phyloP scores from a whole-genome alignment of 257 asterid genomes.

The Rauvolfia tetraphylla region DNA sequence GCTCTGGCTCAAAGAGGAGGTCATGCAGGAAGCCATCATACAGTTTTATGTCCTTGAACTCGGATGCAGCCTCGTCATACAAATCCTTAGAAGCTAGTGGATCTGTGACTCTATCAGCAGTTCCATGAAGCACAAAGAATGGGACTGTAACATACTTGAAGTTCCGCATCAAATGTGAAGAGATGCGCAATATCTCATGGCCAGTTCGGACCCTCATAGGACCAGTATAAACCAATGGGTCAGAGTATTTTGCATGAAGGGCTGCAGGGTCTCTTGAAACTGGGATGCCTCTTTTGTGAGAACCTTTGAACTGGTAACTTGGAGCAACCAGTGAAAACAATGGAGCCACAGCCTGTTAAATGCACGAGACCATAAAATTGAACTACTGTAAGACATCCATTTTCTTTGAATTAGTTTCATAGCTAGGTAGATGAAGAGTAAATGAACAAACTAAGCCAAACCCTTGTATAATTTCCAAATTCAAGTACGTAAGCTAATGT shows the following conservation, averaged over 20 bases:
- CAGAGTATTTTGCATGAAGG: constrained; percentile 88
- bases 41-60: constrained; percentile 78
- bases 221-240: constrained; percentile 95
- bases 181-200: constrained; percentile 89
- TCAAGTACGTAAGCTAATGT: too few relatives aligned
- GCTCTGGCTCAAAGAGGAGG: constrained; percentile 95
- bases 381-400: background rate
- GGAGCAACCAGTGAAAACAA: constrained; percentile 88
- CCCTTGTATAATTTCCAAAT: background rate
- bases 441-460: background rate
- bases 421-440: background rate
- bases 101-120: constrained; percentile 94
- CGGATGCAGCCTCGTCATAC: constrained; percentile 82
- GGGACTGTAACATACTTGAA: constrained; percentile 76
- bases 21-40: constrained; percentile 92
- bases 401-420: background rate
- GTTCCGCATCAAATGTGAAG: constrained; percentile 69
- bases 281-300: constrained; percentile 94
- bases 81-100: constrained; percentile 93
- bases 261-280: constrained; percentile 91
- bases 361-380: background rate
- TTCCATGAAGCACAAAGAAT: constrained; percentile 94
- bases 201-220: constrained; percentile 95
- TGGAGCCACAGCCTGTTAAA: constrained; percentile 83
- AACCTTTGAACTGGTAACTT: constrained; percentile 95